These are phyloP conservation scores for Cyberlindnera saturnus DNA, from an alignment of 805 yeast species.

Conservation along the genomic window DNA sequence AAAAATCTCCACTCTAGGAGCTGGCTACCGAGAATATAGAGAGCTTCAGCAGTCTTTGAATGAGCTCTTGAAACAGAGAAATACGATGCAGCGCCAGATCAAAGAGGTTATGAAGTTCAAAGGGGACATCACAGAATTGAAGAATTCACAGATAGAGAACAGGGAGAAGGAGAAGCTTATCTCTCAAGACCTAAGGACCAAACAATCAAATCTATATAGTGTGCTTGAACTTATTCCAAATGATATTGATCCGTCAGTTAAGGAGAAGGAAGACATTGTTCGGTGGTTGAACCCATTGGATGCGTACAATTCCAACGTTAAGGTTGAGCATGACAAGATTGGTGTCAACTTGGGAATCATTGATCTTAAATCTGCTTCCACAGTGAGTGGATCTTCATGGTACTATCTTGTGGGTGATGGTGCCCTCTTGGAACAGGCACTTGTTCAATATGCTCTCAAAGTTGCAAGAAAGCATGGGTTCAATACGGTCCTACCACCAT, in stretches of 20 bases:
- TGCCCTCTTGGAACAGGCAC: slow-evolving; percentile 84
- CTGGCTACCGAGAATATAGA: slow-evolving; percentile 20
- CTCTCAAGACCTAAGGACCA: slow-evolving; percentile 11
- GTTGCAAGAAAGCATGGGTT: slow-evolving; percentile 66
- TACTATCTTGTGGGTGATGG: slow-evolving; percentile 81
- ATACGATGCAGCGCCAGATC: slow-evolving; percentile 24
- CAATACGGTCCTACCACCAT: slow-evolving; percentile 71
- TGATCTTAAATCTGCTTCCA: slow-evolving; percentile 68
- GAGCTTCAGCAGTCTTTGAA: slow-evolving; percentile 19
- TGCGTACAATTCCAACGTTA: slow-evolving; percentile 21
- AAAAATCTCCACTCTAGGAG: slow-evolving; percentile 25
- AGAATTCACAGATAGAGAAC: slow-evolving; percentile 8
- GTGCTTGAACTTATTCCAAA: slow-evolving; percentile 59
- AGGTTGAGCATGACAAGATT: slow-evolving; percentile 62
- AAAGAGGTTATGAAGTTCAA: slow-evolving; percentile 18
- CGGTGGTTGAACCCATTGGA: slow-evolving; percentile 43
- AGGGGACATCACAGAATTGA: slow-evolving; percentile 9
- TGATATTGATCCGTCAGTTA: slow-evolving; percentile 43
- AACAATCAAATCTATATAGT: slow-evolving; percentile 32
- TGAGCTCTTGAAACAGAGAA: slow-evolving; percentile 23
- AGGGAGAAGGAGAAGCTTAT: slow-evolving; percentile 19
- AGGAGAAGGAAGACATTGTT: slow-evolving; percentile 37
- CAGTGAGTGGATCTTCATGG: slow-evolving; percentile 77
- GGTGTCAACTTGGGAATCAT: slow-evolving; percentile 60
- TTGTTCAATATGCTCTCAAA: slow-evolving; percentile 70